Evolutionary conservation across 768 basidiomycete genomes (phyloP), one percentile per base, ranked within the genome.

Genomic region (Auricularia sp.): DNA sequence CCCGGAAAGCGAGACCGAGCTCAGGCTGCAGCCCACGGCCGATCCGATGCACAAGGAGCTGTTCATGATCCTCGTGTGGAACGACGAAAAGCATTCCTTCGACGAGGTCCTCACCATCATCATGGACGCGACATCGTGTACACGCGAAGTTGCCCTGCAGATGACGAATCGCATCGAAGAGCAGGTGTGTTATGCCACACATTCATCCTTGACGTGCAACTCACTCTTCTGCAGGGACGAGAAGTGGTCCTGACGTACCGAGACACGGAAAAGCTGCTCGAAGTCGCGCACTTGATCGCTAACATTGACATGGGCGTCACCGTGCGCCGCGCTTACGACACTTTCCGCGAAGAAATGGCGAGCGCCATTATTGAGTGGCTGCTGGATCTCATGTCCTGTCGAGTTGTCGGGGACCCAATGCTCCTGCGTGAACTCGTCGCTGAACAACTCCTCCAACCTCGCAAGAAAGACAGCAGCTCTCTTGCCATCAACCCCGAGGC

Each of bases 1-100:
- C 0, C 90, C 90, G 0, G 68, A 75, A 0, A 83, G 81, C 64
- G 88, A 90, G 71, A 83, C 83, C 0, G 87, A 88, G 64, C 80
- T 92, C 11, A 84, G 87, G 10, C 75, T 86, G 12, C 87, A 92
- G 70, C 84, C 87, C 8, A 86, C 88, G 1, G 85, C 83, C 5
- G 90, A 93, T 68, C 88, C 90, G 10, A 84, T 88, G 81, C 81
- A 83, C 77, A 87, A 86, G 66, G 90, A 92, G 68, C 82, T 86
- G 63, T 92, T 87, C 69, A 87, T 88, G 54, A 81, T 98, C 64
- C 79, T 96, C 34, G 75, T 98, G 3, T 98, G 94, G 94, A 94
- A 95, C 76, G 95, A 97, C 74, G 97, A 99, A 74, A 96, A 95
- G 69, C 97, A 98, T 74, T 93, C 92, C 0, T 90, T 88, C 70